Percentiles rank a stretch among this genome's conserved stretches.
phyloP scores from a whole-genome alignment of 495 filamentous ascomycete genomes.

The Tetracladium setigerum region DNA sequence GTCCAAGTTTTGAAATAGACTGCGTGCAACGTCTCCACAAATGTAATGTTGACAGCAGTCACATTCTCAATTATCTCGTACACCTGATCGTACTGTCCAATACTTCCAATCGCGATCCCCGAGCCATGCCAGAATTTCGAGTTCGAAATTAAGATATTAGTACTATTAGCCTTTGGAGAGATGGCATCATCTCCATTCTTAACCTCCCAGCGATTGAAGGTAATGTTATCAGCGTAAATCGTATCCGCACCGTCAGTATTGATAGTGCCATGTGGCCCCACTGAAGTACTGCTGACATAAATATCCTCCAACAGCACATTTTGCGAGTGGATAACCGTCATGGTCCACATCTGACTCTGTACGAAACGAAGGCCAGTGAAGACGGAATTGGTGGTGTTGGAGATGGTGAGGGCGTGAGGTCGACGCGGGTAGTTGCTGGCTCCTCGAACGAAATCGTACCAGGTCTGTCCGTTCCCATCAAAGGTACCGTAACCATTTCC shows the following conservation, averaged over 20 bases:
- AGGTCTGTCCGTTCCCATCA: slow-evolving; percentile 40
- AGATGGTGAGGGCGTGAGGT: slow-evolving; percentile 35
- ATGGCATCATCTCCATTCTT: slow-evolving; percentile 32
- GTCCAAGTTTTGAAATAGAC: slow-evolving; percentile 40
- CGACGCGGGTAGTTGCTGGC: slow-evolving; percentile 36
- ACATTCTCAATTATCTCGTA: slow-evolving; percentile 35
- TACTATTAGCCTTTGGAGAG: slow-evolving; percentile 33
- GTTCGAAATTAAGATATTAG: slow-evolving; percentile 30
- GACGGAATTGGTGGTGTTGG: slow-evolving; percentile 27
- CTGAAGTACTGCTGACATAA: slow-evolving; percentile 32
- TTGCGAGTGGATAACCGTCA: slow-evolving; percentile 18
- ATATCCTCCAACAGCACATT: slow-evolving; percentile 33
- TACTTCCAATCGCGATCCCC: slow-evolving; percentile 33
- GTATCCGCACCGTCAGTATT: slow-evolving; percentile 37
- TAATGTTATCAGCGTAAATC: slow-evolving; percentile 26
- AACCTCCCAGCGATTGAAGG: slow-evolving; percentile 26
- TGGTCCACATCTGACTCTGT: slow-evolving; percentile 39
- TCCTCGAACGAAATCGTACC: slow-evolving; percentile 31
- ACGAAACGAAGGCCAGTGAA: slow-evolving; percentile 28
- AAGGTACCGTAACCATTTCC: slow-evolving; percentile 34
- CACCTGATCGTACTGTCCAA: slow-evolving; percentile 35
- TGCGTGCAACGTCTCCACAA: slow-evolving; percentile 31
- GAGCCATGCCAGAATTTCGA: slow-evolving; percentile 23
- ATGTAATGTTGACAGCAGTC: slow-evolving; percentile 25
- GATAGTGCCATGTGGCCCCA: not conserved